These are phyloP conservation scores for Sarcomyxa edulis DNA, from an alignment of 768 basidiomycete genomes.

Conservation along the genomic window DNA sequence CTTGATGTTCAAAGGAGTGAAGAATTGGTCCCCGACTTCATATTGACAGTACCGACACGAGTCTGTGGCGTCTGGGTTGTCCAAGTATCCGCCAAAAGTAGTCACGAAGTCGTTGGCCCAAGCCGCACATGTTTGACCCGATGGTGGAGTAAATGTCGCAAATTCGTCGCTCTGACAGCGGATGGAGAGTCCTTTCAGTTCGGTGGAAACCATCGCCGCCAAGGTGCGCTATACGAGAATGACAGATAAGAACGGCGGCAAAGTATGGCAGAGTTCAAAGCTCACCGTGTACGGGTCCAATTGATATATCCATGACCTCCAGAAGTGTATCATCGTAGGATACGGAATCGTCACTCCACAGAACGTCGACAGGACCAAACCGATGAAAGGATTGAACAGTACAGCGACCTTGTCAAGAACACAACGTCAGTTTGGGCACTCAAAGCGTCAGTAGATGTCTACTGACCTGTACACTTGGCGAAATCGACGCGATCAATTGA, in stretches of 20 bases:
- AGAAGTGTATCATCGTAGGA: conserved; percentile 58
- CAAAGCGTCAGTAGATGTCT: conserved; percentile 10
- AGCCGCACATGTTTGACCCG: conserved; percentile 61
- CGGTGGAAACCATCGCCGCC: conserved; percentile 71
- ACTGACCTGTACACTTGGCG: conserved; percentile 61
- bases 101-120: conserved; percentile 70
- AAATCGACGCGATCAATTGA: conserved; percentile 68
- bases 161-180: conserved; percentile 67
- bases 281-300: conserved; percentile 68
- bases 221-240: too few species aligned
- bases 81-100: conserved; percentile 66
- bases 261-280: too few species aligned
- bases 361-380: conserved; percentile 62
- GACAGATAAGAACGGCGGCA: too few species aligned
- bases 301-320: conserved; percentile 76
- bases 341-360: conserved; percentile 79
- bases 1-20: conserved; percentile 58
- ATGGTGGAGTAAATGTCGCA: conserved; percentile 64
- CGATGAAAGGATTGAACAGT: conserved; percentile 74
- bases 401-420: conserved; percentile 54
- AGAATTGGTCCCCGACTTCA: conserved; percentile 56
- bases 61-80: conserved; percentile 53
- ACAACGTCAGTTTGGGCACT: conserved; percentile 18
- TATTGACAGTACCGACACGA: conserved; percentile 75
- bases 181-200: conserved; percentile 69